These are phyloP conservation scores for Dorcoceras hygrometricum DNA, from an alignment of 257 asterid species.

Conservation along the genomic window DNA sequence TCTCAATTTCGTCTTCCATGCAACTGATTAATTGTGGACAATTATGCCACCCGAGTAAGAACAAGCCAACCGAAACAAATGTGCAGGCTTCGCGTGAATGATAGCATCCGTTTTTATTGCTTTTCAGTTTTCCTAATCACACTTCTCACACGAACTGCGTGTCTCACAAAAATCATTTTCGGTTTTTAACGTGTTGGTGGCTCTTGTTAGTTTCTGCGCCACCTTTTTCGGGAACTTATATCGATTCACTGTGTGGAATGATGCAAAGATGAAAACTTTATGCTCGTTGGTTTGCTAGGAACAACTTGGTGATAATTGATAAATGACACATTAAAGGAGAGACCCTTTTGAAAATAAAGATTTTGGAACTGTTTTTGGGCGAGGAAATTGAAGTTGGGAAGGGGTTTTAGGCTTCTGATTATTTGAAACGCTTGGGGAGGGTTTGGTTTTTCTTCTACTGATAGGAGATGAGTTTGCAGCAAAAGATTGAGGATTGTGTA, in stretches of 20 bases:
- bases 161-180: neutral
- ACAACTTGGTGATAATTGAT: neutral
- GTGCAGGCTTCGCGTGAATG: neutral
- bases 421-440: conserved; percentile 13
- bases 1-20: neutral
- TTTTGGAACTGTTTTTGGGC: neutral
- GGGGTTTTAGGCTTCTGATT: neutral
- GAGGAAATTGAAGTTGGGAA: neutral
- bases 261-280: neutral
- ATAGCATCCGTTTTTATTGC: neutral
- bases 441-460: conserved; percentile 1
- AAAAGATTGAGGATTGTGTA: conserved; percentile 37
- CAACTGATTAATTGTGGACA: neutral
- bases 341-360: neutral
- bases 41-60: neutral
- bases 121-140: neutral
- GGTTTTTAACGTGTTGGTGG: neutral
- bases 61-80: neutral
- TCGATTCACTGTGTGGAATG: neutral
- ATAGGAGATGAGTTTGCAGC: conserved; percentile 49
- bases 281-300: neutral
- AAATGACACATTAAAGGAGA: neutral
- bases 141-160: neutral
- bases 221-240: neutral
- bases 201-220: neutral